Base-by-base conservation (phyloP, 768 basidiomycete genomes). In the Obba rivulosa region DNA sequence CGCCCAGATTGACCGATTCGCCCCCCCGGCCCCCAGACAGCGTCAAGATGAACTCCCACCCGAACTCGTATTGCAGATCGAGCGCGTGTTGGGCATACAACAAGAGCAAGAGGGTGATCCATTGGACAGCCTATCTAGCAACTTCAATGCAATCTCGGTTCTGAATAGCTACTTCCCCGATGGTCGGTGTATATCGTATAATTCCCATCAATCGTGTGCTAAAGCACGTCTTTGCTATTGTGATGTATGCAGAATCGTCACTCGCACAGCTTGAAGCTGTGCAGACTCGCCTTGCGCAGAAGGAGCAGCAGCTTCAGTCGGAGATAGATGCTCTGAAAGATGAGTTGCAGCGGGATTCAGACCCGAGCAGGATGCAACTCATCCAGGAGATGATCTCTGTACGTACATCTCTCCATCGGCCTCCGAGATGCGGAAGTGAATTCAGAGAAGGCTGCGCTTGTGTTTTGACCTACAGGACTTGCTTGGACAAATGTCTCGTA, bases 341-440 rank as follows among this genome's bases (percentile, higher is more conserved):
- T 21, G 82, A 90, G 61, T 68, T 97, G 46, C 74, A 75, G 55
- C 69, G 67, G 11, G 87, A 88, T 56, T 92, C 95, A 64, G 87
- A 93, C 66, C 88, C 87, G n/a, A 79, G 80, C 46, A 76, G 83
- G 56, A 93, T 98, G 87, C 83, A 86, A 46, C 69, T 84, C 44
- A 92, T 96, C 25, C 96, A 98, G 65, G 91, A 91, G 65, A 92
- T 96, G 80, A 97, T 99, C 46, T 92, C 87, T 18, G 95, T 97
- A 55, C 49, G 80, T 62, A 10, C 20, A 22, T 2, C 23, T 20
- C 22, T 2, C 22, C 10, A 4, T 44, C 42, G 31, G 9, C 11
- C 17, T 20, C 17, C 36, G 23, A 8, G 31, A 17, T 46, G n/a
- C 38, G 13, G n/a, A 14, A 23, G 28, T 14, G 24, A 36, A 43